Conservation (phyloP, 2,329 filamentous ascomycete species). For the Gremmenia infestans region DNA sequence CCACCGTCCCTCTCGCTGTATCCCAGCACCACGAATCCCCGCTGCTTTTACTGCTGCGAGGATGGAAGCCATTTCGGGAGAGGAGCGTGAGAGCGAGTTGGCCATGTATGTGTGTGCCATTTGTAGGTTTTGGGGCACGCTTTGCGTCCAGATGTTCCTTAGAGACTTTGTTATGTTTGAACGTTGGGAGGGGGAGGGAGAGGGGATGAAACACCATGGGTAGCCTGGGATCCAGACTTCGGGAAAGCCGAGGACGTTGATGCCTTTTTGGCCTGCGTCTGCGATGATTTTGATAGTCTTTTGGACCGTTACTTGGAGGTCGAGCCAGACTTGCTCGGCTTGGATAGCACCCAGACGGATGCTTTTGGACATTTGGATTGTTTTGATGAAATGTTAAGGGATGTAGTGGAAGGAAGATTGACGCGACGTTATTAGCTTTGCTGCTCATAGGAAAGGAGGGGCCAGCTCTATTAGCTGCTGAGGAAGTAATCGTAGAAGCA, state of each 20-base stretch:
- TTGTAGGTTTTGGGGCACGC: conserved; percentile 32
- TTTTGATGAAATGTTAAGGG: neutral
- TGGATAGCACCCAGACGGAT: conserved; percentile 44
- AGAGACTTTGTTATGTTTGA: neutral
- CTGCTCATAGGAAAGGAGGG: neutral
- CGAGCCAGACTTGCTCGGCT: conserved; percentile 55
- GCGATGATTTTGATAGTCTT: conserved; percentile 54
- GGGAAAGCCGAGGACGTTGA: conserved; percentile 50
- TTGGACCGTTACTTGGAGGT: conserved; percentile 47
- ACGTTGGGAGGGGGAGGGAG: conserved; percentile 9
- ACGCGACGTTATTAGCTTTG: neutral
- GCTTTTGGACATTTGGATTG: neutral
- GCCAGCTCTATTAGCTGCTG: too few species aligned
- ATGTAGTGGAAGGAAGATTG: neutral
- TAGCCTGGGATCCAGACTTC: conserved; percentile 53
- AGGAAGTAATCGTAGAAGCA: too few species aligned
- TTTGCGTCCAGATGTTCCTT: conserved; percentile 25
- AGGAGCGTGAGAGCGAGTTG: conserved; percentile 38
- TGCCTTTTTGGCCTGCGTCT: conserved; percentile 48
- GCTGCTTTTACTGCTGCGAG: conserved; percentile 41
- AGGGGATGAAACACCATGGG: conserved; percentile 46
- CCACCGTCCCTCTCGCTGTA: conserved; percentile 42
- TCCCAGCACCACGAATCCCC: conserved; percentile 42
- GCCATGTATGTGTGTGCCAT: conserved; percentile 42
- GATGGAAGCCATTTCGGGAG: conserved; percentile 40